phyloP scores from a whole-genome alignment of 2,329 filamentous ascomycete species.

The Epicoccum sorghinum region DNA sequence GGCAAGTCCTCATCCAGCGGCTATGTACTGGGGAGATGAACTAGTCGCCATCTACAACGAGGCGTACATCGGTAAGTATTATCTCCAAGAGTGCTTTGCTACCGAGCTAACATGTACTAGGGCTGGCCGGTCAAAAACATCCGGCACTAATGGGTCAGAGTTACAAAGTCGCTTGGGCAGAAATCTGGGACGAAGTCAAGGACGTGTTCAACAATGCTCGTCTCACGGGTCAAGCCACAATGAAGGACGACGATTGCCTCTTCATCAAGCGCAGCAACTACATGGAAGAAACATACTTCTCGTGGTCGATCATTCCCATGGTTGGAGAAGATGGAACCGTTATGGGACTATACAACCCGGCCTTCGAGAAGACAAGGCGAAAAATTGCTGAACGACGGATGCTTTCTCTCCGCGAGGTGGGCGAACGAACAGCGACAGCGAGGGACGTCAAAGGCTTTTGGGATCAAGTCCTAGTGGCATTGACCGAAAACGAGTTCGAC shows the following conservation, averaged over 20 bases:
- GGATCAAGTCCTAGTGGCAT: conserved; percentile 69
- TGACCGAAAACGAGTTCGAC: conserved; percentile 77
- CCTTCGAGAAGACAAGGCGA: conserved; percentile 79
- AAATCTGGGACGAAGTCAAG: conserved; percentile 75
- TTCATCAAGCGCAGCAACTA: conserved; percentile 73
- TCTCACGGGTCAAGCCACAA: conserved; percentile 75
- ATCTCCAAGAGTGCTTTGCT: background rate
- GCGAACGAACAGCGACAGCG: conserved; percentile 75
- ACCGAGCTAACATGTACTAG: conserved; percentile 20
- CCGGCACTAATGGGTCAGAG: conserved; percentile 75
- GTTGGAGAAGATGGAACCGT: conserved; percentile 76
- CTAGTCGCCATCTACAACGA: conserved; percentile 74
- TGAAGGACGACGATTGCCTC: conserved; percentile 82
- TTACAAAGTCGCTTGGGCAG: conserved; percentile 72
- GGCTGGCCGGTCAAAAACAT: conserved; percentile 78
- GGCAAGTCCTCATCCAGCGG: conserved; percentile 60
- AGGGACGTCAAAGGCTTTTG: conserved; percentile 76
- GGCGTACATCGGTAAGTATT: conserved; percentile 58
- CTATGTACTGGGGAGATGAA: conserved; percentile 80
- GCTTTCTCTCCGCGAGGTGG: conserved; percentile 78
- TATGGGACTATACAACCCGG: conserved; percentile 78
- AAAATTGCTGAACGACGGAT: conserved; percentile 81
- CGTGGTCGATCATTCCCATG: conserved; percentile 80
- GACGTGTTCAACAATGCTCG: conserved; percentile 71
- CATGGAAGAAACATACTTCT: conserved; percentile 81